Base-by-base conservation (phyloP, 2,329 filamentous ascomycete genomes). In the Penicillium sp. region DNA sequence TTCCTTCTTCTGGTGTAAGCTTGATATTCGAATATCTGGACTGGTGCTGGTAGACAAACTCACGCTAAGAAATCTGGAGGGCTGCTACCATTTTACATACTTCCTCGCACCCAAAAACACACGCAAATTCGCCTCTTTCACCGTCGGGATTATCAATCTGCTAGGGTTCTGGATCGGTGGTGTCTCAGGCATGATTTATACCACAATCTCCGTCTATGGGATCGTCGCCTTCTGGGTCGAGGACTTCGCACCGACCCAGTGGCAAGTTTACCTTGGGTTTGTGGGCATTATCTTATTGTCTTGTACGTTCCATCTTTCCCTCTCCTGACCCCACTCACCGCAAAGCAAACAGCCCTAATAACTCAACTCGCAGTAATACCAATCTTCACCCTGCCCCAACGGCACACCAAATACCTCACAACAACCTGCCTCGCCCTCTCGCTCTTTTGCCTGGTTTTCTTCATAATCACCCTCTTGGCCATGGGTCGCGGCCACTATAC, bases 41-140 rank as follows among this genome's bases (percentile, higher is more conserved):
- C 38, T 46, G 35, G 7, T 19, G 5, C 50, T 13, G 15, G 23
- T 31, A 31, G 31, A 8, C 4, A 15, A 9, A 47, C n/a, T 29
- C 9, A 7, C 44, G 23, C 1, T 15, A 15, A 30, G 21, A 45
- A 23, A 15, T 41, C 1, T n/a, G 23, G 19, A 72, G 70, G 71
- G 72, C 15, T 70, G 73, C 64, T 73, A 74, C 48, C 71, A 74
- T 58, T 73, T 71, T 54, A 67, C 66, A 9, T 74, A 69, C 41
- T 70, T 73, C 21, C 47, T 74, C 29, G 65, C 71, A 0, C 71
- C 71, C 0, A 57, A 60, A 8, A 47, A 52, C 9, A 56, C 60
- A 19, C 71, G 65, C 49, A 66, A 62, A 9, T 72, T 73, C 48
- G 66, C 67, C 9, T 70, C 71, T 11, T 73, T 69, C 44, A 50